A percentile compares a stretch with the other conserved stretches of the same genome.
phyloP scores from a whole-genome alignment of 345 rosid genomes.

The Dovyalis caffra region DNA sequence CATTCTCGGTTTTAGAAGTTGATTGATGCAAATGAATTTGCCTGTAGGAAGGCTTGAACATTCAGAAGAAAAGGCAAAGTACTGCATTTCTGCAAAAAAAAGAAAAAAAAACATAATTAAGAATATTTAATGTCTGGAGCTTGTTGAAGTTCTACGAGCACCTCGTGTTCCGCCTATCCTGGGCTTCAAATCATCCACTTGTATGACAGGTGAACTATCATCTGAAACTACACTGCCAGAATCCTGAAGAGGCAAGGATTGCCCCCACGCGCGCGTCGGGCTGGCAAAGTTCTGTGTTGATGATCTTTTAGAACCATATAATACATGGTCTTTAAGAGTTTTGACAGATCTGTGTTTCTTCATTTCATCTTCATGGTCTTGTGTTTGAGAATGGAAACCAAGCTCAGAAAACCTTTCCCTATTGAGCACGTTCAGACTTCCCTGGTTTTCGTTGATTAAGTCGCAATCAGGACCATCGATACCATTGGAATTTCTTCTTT shows the following conservation, averaged over 20 bases:
- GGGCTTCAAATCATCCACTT: constrained; percentile 13
- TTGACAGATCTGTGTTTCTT: constrained; percentile 45
- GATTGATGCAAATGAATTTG: constrained; percentile 13
- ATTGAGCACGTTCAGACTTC: constrained; percentile 32
- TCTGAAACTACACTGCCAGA: constrained; percentile 14
- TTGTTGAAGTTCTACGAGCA: constrained; percentile 26
- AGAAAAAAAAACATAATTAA: not conserved
- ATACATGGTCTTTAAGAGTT: constrained; percentile 56
- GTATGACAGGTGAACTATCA: constrained; percentile 19
- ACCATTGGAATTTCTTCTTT: constrained; percentile 32
- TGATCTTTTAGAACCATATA: constrained; percentile 36
- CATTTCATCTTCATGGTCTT: constrained; percentile 41
- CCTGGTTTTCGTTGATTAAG: constrained; percentile 32
- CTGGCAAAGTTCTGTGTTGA: constrained; percentile 29
- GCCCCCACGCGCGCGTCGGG: constrained; percentile 35
- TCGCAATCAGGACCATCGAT: constrained; percentile 22
- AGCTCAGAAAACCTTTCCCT: constrained; percentile 32
- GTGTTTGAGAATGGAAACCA: constrained; percentile 30
- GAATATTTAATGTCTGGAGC: constrained; percentile 19
- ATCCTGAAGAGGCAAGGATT: constrained; percentile 30
- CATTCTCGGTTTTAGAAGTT: constrained; percentile 23
- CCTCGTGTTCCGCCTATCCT: constrained; percentile 11
- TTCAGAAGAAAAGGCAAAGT: constrained; percentile 5
- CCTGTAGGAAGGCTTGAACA: not conserved
- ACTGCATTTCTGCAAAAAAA: not conserved